Conservation (phyloP, 179 eudicot genomes). For the Corrigiola litoralis region DNA sequence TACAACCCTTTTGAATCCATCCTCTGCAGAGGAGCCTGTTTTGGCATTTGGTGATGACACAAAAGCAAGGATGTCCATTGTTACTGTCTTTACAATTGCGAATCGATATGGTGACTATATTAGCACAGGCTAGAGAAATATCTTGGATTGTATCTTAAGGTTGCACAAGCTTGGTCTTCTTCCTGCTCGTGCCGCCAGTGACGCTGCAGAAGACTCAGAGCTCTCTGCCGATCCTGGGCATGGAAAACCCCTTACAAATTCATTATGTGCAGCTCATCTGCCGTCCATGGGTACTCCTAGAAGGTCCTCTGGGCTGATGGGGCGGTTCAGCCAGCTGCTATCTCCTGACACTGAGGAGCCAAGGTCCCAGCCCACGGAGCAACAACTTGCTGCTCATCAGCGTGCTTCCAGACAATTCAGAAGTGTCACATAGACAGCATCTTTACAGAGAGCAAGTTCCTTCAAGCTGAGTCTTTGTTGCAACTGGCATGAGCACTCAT, state of each 20-base stretch:
- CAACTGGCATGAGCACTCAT: slow-evolving; percentile 65
- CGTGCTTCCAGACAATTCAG: slow-evolving; percentile 58
- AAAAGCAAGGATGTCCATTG: slow-evolving; percentile 64
- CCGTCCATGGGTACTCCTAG: slow-evolving; percentile 46
- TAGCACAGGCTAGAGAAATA: slow-evolving; percentile 64
- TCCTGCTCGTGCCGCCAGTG: slow-evolving; percentile 59
- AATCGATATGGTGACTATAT: slow-evolving; percentile 60
- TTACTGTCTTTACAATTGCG: slow-evolving; percentile 55
- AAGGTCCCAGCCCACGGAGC: slow-evolving; percentile 59
- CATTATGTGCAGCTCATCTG: slow-evolving; percentile 40
- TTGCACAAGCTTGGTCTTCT: slow-evolving; percentile 63
- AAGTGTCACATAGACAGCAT: slow-evolving; percentile 69
- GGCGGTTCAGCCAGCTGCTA: slow-evolving; percentile 63
- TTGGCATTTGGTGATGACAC: slow-evolving; percentile 55
- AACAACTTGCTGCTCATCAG: slow-evolving; percentile 66
- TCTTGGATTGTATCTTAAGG: slow-evolving; percentile 57
- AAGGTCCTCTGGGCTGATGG: slow-evolving; percentile 66
- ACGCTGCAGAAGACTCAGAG: slow-evolving; percentile 60
- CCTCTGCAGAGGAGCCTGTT: slow-evolving; percentile 57
- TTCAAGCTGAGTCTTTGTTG: slow-evolving; percentile 67
- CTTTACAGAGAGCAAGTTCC: slow-evolving; percentile 72
- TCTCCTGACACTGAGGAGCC: slow-evolving; percentile 71
- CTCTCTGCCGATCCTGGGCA: slow-evolving; percentile 36
- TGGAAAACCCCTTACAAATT: slow-evolving; percentile 42
- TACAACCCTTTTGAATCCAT: slow-evolving; percentile 54